Conservation (phyloP, 176 grass and related monocot species). For the Juncus effusus region DNA sequence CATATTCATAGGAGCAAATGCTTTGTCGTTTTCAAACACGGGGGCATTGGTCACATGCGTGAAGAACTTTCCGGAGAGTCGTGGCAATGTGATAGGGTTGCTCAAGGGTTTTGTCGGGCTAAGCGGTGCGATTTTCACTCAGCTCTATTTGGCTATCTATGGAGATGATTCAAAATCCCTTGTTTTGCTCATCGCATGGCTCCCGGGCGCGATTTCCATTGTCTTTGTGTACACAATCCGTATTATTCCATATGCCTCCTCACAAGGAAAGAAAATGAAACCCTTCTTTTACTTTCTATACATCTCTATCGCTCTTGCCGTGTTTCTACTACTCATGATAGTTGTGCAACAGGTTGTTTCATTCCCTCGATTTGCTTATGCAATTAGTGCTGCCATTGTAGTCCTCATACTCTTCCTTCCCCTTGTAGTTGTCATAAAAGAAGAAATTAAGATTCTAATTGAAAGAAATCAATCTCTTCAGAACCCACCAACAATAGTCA, state of each 20-base stretch:
- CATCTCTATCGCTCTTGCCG: conserved; percentile 37
- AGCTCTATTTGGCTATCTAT: conserved; percentile 49
- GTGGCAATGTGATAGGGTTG: conserved; percentile 53
- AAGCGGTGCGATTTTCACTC: conserved; percentile 57
- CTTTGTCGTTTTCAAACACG: conserved; percentile 30
- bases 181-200: conserved; percentile 52
- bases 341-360: conserved; percentile 21
- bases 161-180: conserved; percentile 40
- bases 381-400: conserved; percentile 12
- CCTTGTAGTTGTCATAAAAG: conserved; percentile 32
- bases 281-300: conserved; percentile 45
- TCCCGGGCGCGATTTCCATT: conserved; percentile 41
- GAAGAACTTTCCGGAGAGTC: conserved; percentile 64
- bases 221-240: conserved; percentile 46
- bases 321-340: conserved; percentile 37
- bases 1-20: conserved; percentile 66
- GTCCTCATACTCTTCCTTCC: conserved; percentile 42
- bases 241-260: conserved; percentile 30
- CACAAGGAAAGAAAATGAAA: background rate
- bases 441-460: conserved; percentile 26
- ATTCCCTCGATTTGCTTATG: conserved; percentile 25
- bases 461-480: conserved; percentile 17
- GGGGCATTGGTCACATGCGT: conserved; percentile 46
- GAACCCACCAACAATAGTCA: background rate
- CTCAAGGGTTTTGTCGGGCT: conserved; percentile 61